Evolutionary conservation across 2,329 filamentous ascomycete species (phyloP), one percentile per base, ranked within the genome.

Genomic region (Fusarium sp.): DNA sequence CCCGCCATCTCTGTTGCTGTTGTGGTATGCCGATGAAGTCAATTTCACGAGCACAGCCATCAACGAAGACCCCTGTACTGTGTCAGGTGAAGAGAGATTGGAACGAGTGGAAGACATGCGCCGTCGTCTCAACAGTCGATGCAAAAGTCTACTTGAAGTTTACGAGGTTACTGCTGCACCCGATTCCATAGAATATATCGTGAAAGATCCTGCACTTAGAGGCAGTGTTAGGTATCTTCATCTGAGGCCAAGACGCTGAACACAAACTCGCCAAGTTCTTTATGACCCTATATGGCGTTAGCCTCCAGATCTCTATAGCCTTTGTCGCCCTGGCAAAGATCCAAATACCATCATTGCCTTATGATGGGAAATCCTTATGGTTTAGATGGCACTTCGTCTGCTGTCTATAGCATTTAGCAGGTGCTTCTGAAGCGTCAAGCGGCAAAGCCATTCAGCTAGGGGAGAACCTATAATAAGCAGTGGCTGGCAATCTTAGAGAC

Each of bases 1-100:
- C 0, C n/a, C 26, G 1, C 51, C 60, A 3, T 45, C 22, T 1
- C n/a, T 49, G 0, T 25, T 53, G 0, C 0, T 46, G 0, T 32
- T 65, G 1, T 64, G 50, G 29, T 58, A 51, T 6, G 48, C 56
- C 2, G 62, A 65, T 6, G 53, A 65, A 12, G 38, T 42, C 1
- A 10, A 26, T 1, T 50, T 47, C 2, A 25, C 58, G 13, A 29
- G 52, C 2, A 36, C 34, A 8, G n/a, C 2, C 0, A 36, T 61
- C 0, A 2, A 25, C 2, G 50, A 56, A 12, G 26, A 42, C 4
- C 5, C 22, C 0, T 4, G 0, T 1, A 11, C 4, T 3, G 3
- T 46, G 3, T 7, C 13, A 0, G 1, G 1, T 1, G 4, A 36
- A 1, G 40, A 50, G 1, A 2, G 4, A 1, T 2, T 19, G 2